Conservation (phyloP, 2,329 filamentous ascomycete genomes). For the Claviceps arundinis region DNA sequence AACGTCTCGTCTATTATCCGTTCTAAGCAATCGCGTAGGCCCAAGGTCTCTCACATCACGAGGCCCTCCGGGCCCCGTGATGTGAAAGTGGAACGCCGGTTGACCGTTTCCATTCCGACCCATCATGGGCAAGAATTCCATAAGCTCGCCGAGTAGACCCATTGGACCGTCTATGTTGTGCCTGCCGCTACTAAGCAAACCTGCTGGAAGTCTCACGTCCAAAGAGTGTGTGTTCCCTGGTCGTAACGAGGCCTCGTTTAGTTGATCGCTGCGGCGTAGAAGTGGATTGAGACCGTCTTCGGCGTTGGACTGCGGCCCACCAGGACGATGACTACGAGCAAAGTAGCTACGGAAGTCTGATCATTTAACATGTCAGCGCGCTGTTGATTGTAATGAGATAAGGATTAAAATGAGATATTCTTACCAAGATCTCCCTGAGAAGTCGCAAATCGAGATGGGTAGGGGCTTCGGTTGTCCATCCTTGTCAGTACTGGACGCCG, state of each 20-base stretch:
- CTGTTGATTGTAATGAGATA: neutral
- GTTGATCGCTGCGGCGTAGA: constrained; percentile 48
- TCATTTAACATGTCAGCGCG: neutral
- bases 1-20: constrained; percentile 34
- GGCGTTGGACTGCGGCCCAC: constrained; percentile 38
- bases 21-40: constrained; percentile 27
- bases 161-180: constrained; percentile 36
- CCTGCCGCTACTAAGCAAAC: constrained; percentile 27
- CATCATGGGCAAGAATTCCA: constrained; percentile 39
- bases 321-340: constrained; percentile 39
- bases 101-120: constrained; percentile 30
- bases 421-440: constrained; percentile 41
- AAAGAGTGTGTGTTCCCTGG: constrained; percentile 37
- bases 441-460: constrained; percentile 41
- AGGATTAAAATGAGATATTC: constrained; percentile 4
- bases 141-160: constrained; percentile 40
- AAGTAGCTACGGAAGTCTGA: constrained; percentile 36
- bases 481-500: constrained; percentile 20
- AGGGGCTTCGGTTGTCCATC: constrained; percentile 39
- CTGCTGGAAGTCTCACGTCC: constrained; percentile 35
- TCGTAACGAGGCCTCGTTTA: constrained; percentile 34
- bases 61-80: constrained; percentile 33
- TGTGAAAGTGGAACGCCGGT: constrained; percentile 46
- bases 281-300: constrained; percentile 84
- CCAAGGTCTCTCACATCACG: constrained; percentile 39